Evolutionary conservation across 2,329 filamentous ascomycete species (phyloP).

Genomic region (Ophiostoma piceae): DNA sequence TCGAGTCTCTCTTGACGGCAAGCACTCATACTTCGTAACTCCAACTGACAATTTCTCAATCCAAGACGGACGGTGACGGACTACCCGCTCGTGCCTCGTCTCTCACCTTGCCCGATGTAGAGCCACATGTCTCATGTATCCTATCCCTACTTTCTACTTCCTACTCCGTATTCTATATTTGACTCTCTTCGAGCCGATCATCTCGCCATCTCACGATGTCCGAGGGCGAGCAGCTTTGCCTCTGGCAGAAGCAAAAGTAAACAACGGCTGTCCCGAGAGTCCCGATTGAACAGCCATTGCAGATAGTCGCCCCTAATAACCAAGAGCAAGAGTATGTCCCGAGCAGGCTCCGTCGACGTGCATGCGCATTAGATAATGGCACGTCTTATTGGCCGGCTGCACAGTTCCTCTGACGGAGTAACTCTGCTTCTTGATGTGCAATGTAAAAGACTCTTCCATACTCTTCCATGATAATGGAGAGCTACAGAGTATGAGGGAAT

Average conservation of each 20-base stretch:
- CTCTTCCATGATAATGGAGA: neutral
- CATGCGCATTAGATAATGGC: neutral
- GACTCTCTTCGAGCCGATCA: neutral
- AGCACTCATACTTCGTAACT: too few species aligned
- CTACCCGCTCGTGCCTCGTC: neutral
- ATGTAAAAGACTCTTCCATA: neutral
- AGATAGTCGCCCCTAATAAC: neutral
- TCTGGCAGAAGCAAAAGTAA: neutral
- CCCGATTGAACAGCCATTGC: neutral
- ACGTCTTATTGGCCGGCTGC: neutral
- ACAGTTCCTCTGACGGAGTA: neutral
- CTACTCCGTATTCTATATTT: neutral
- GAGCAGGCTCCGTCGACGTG: neutral
- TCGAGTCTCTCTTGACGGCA: neutral
- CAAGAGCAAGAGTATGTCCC: neutral
- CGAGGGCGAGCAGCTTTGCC: neutral
- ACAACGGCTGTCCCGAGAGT: neutral
- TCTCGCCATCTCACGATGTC: conserved; percentile 8
- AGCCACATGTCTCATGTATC: neutral
- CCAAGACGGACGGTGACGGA: neutral
- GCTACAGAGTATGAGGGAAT: neutral
- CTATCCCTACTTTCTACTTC: neutral
- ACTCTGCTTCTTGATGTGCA: neutral
- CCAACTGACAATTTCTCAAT: neutral
- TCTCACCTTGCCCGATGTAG: neutral